Base-by-base conservation (phyloP, 371 early-diverging fungal species). In the Mucor circinelloides region DNA sequence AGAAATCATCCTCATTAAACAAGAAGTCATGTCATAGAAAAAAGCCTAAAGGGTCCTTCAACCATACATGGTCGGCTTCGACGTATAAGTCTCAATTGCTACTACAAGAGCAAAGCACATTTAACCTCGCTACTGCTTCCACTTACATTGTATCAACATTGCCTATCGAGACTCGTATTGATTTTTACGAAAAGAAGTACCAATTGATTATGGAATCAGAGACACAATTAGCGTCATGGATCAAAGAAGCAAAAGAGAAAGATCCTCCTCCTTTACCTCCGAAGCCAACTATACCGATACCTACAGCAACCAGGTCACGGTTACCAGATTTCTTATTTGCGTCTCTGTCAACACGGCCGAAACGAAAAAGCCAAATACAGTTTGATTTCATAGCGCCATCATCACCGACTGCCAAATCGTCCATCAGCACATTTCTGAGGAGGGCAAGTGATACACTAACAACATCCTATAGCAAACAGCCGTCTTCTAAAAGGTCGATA, bases 341-440 rank as follows among this genome's bases (percentile, higher is more conserved):
- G 5, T 67, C 67, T 30, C 21, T 67, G 23, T 58, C 69, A 38
- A 52, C 63, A 31, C 48, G 46, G 44, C 21, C 62, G 15, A 66
- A 50, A 60, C 46, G 48, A 54, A 61, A 44, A 12, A 25, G 27
- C 0, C 32, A 19, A 30, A 30, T 40, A 31, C 19, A 25, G 40
- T 21, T 19, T 34, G 70, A 62, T 63, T 23, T 36, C 19, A 12
- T 19, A n/a, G 23, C 31, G 28, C 7, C 30, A 34, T 21, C 17
- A 52, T 32, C 54, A 31, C 63, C 42, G 0, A 58, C 59, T 31
- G 54, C 62, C 30, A 70, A 61, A 23, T 64, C 63, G 3, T 67
- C 72, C 8, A 30, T 71, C 13, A 71, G 72, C 38, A 67, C 67
- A 17, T 71, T 71, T 30, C 52, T 71, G 23, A 71, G 55, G 64